A percentile compares a stretch with the other conserved stretches of the same genome.
Evolutionary conservation across 208 protist species (phyloP).

Genomic region (Crithidia thermophila): DNA sequence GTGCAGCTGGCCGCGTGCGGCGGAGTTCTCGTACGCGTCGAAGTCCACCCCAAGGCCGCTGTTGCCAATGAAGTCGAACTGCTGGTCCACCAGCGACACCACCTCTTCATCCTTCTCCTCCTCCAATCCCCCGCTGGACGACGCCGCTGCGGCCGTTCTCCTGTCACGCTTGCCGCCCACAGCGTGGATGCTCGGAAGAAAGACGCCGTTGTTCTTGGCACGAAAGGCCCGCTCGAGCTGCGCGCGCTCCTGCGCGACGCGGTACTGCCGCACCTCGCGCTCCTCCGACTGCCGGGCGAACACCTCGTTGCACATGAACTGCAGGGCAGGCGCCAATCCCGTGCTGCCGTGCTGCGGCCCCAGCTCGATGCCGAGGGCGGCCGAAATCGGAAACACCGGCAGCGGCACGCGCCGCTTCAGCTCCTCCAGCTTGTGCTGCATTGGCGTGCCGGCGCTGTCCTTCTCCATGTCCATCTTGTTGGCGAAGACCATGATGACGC

Average conservation of each 20-base stretch:
- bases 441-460: slow-evolving; percentile 51
- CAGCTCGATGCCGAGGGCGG: slow-evolving; percentile 68
- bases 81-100: slow-evolving; percentile 84
- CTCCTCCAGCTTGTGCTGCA: slow-evolving; percentile 64
- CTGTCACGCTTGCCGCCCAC: no score
- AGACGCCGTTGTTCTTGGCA: slow-evolving; percentile 72
- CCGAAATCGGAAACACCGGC: slow-evolving; percentile 92
- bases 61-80: slow-evolving; percentile 62
- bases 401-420: slow-evolving; percentile 59
- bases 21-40: slow-evolving; percentile 76
- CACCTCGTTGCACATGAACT: slow-evolving; percentile 73
- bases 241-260: slow-evolving; percentile 32
- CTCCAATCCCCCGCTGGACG: neutral
- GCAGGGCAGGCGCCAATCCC: slow-evolving; percentile 57
- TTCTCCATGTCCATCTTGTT: slow-evolving; percentile 92
- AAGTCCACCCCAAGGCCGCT: slow-evolving; percentile 61
- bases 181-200: slow-evolving; percentile 11
- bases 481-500: slow-evolving; percentile 84
- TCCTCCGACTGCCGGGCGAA: slow-evolving; percentile 61
- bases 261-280: slow-evolving; percentile 35
- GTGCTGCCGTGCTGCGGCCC: slow-evolving; percentile 54
- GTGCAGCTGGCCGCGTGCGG: slow-evolving; percentile 61
- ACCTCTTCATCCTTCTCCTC: neutral
- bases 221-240: slow-evolving; percentile 69
- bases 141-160: neutral